phyloP scores from a whole-genome alignment of 192 early-diverging fungal genomes.

The Podila epigama region DNA sequence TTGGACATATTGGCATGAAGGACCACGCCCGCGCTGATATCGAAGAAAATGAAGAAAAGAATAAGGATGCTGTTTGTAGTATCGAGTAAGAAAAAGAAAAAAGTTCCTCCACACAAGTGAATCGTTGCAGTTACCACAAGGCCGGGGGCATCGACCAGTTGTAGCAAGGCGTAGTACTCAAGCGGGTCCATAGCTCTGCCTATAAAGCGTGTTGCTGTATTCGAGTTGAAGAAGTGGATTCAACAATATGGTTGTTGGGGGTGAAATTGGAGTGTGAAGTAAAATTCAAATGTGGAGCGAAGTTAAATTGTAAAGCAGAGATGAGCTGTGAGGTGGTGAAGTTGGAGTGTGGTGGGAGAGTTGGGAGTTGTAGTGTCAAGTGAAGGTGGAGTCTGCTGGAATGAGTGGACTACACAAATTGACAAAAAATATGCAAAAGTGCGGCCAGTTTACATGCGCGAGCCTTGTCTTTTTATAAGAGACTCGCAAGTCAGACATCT shows the following conservation, averaged over 20 bases:
- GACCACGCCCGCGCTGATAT: slow-evolving; percentile 18
- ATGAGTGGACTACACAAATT: no score
- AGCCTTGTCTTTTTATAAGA: no score
- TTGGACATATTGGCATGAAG: slow-evolving; percentile 36
- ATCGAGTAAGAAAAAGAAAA: not conserved
- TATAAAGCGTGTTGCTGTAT: not conserved
- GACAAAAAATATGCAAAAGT: no score
- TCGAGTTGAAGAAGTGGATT: not conserved
- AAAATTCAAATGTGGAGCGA: not conserved
- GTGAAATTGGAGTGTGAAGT: no score
- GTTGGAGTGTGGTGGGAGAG: no score
- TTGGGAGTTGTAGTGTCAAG: no score
- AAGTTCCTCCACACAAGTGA: not conserved
- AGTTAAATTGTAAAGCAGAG: not conserved
- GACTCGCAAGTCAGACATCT: no score
- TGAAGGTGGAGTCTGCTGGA: no score
- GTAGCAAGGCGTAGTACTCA: slow-evolving; percentile 33
- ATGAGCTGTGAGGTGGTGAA: no score
- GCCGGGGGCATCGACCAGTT: slow-evolving; percentile 42
- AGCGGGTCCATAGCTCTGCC: slow-evolving; percentile 25
- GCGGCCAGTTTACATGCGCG: no score
- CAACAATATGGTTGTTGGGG: no score
- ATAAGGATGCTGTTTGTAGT: not conserved
- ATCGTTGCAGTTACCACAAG: slow-evolving; percentile 18
- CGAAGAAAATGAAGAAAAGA: not conserved